These are phyloP conservation scores for Dactylonectria macrodidyma DNA, from an alignment of 2,329 filamentous ascomycete genomes.

Conservation along the genomic window DNA sequence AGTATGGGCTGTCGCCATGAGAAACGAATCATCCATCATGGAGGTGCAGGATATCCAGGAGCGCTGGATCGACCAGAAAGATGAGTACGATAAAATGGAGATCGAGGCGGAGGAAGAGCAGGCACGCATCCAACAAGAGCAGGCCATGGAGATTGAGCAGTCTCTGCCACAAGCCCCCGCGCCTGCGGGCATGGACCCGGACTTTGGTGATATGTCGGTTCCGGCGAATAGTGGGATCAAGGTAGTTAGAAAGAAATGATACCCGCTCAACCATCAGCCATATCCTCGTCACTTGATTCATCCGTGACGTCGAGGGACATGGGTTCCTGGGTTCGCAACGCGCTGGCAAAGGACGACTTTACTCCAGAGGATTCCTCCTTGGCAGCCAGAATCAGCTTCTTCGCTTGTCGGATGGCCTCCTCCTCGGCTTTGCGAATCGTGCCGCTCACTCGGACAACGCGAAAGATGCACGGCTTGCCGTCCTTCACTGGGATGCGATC, in stretches of 20 bases:
- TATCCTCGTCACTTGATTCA: constrained; percentile 61
- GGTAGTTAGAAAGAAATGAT: constrained; percentile 77
- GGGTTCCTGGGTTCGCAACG: constrained; percentile 49
- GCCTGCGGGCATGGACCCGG: constrained; percentile 56
- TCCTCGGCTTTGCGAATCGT: constrained; percentile 95
- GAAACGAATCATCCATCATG: constrained; percentile 80
- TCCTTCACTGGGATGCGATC: constrained; percentile 74
- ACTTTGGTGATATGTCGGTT: constrained; percentile 67
- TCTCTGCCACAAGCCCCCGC: constrained; percentile 39
- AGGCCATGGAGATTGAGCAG: constrained; percentile 55
- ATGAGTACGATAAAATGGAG: constrained; percentile 88
- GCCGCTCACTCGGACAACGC: constrained; percentile 89
- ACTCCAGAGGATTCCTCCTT: constrained; percentile 58
- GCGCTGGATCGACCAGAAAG: constrained; percentile 92
- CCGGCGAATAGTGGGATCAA: constrained; percentile 77
- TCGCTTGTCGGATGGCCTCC: constrained; percentile 86
- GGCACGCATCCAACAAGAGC: constrained; percentile 63
- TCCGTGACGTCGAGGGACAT: constrained; percentile 61
- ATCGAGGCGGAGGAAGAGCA: constrained; percentile 82
- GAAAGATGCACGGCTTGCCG: constrained; percentile 80
- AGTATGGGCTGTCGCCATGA: constrained; percentile 97
- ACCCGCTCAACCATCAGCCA: constrained; percentile 60
- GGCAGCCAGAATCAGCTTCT: constrained; percentile 78
- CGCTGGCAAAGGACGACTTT: constrained; percentile 38
- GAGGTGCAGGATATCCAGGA: constrained; percentile 94